phyloP scores from a whole-genome alignment of 2,329 filamentous ascomycete genomes.

The Ciborinia camelliae region DNA sequence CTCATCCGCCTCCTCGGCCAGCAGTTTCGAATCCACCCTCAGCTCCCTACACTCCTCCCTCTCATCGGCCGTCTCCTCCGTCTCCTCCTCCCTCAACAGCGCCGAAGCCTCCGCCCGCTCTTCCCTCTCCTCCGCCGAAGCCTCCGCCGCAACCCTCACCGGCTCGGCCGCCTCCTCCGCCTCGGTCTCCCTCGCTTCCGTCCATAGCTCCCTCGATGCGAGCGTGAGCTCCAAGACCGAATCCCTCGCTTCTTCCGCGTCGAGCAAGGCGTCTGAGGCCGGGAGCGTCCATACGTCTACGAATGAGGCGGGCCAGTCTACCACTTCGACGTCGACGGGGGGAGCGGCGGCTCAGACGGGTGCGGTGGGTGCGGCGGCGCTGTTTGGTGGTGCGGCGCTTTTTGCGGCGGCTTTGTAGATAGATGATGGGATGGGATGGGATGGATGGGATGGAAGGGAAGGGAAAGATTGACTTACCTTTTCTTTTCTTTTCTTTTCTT shows the following conservation, averaged over 20 bases:
- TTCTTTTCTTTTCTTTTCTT: no score
- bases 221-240: conserved; percentile 16
- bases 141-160: conserved; percentile 9
- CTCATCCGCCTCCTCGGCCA: neutral
- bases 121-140: neutral
- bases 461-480: no score
- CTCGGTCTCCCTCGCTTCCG: conserved; percentile 20
- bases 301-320: conserved; percentile 4
- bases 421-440: neutral
- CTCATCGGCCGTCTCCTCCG: neutral
- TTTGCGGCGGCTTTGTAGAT: conserved; percentile 31
- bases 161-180: conserved; percentile 16
- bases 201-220: conserved; percentile 15
- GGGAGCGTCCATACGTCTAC: conserved; percentile 4
- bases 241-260: conserved; percentile 19
- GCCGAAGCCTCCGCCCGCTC: neutral
- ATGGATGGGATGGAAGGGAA: no score
- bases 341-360: conserved; percentile 31
- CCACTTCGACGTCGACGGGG: conserved; percentile 16
- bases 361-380: conserved; percentile 32
- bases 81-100: conserved; percentile 5
- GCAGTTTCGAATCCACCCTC: neutral
- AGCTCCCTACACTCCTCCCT: conserved; percentile 14
- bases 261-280: neutral
- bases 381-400: conserved; percentile 34